These are phyloP conservation scores for Austropuccinia psidii DNA, from an alignment of 1,284 basidiomycete genomes.

Conservation along the genomic window DNA sequence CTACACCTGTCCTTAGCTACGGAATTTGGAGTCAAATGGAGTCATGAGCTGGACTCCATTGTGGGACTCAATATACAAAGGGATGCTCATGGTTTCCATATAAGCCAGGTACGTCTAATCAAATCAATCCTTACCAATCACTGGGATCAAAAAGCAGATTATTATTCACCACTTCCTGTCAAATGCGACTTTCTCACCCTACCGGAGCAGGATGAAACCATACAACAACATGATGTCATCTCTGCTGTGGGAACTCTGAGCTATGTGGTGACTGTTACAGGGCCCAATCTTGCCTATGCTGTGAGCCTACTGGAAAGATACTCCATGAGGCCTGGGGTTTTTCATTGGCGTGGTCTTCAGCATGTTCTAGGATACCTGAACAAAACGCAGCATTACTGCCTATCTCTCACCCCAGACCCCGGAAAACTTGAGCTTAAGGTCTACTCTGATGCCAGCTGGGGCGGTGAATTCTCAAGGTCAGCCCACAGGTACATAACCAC, in stretches of 20 bases:
- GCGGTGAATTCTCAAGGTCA: neutral
- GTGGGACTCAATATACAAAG: neutral
- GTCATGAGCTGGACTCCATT: neutral
- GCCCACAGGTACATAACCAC: neutral
- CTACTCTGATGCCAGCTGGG: slow-evolving; percentile 9
- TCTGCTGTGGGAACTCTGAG: too few relatives aligned
- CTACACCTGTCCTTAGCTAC: too few relatives aligned
- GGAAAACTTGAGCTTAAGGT: neutral
- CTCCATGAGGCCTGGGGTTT: neutral
- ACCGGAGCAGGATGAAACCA: too few relatives aligned
- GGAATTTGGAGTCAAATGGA: neutral
- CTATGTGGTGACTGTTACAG: too few relatives aligned
- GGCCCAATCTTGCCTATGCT: too few relatives aligned
- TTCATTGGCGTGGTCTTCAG: neutral
- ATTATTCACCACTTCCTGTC: too few relatives aligned
- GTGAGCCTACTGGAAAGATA: too few relatives aligned
- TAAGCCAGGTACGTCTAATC: neutral
- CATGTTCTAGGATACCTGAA: neutral
- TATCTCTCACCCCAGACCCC: neutral
- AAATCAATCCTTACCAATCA: neutral
- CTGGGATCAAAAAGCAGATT: too few relatives aligned
- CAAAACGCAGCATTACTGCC: neutral
- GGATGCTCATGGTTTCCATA: neutral
- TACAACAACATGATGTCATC: too few relatives aligned
- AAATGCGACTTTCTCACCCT: too few relatives aligned